phyloP scores from a whole-genome alignment of 2,329 filamentous ascomycete species.

The Teratosphaeria viscida region DNA sequence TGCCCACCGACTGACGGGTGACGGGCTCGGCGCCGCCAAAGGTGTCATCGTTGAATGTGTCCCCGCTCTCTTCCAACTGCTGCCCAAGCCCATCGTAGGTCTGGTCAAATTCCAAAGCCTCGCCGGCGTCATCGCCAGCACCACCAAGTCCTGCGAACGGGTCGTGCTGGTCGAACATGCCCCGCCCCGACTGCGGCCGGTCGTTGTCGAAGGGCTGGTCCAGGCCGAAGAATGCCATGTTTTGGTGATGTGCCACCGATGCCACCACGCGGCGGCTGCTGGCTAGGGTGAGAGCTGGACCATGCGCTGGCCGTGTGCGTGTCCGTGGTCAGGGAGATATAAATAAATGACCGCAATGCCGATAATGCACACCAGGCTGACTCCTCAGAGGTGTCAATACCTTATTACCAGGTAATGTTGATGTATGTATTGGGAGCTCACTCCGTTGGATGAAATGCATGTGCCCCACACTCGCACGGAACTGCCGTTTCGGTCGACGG shows the following conservation, averaged over 20 bases:
- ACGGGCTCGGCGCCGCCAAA: constrained; percentile 49
- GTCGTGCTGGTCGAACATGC: constrained; percentile 68
- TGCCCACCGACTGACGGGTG: constrained; percentile 53
- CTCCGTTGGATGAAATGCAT: background rate
- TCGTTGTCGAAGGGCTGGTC: constrained; percentile 58
- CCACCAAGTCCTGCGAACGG: constrained; percentile 75
- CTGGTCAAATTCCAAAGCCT: constrained; percentile 81
- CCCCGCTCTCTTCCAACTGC: constrained; percentile 79
- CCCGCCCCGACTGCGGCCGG: constrained; percentile 38
- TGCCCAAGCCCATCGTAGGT: constrained; percentile 94
- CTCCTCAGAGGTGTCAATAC: no score
- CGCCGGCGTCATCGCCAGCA: constrained; percentile 31
- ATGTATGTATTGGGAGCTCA: background rate
- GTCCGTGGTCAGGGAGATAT: background rate
- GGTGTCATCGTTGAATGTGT: constrained; percentile 94
- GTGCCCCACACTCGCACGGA: background rate
- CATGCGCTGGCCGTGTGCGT: background rate
- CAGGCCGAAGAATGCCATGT: constrained; percentile 85
- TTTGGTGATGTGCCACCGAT: background rate
- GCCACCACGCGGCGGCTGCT: background rate
- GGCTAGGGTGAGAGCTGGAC: background rate
- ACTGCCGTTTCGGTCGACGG: background rate
- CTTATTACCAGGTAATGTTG: no score
- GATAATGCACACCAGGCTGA: no score
- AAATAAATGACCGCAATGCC: no score